phyloP scores from a whole-genome alignment of 768 basidiomycete species.

The Suillus cothurnatus region DNA sequence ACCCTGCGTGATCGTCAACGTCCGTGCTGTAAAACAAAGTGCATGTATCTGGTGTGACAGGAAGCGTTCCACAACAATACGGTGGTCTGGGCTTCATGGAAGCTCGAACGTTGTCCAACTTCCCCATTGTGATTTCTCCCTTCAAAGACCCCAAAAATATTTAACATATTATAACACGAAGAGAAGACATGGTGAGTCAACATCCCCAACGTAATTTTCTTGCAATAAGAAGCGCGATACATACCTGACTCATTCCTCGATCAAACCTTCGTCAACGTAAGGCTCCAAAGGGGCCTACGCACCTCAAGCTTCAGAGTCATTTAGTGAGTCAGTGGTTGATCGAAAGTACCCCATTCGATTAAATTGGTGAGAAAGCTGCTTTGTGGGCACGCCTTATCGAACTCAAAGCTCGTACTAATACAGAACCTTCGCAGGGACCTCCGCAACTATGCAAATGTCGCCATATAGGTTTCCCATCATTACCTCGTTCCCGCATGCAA shows the following conservation, averaged over 20 bases:
- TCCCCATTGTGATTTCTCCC: neutral
- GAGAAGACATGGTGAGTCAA: conserved; percentile 3
- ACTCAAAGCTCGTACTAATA: neutral
- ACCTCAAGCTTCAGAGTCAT: neutral
- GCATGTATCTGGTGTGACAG: neutral
- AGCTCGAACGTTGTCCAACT: conserved; percentile 7
- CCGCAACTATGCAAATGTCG: conserved; percentile 17
- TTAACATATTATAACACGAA: neutral
- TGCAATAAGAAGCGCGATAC: neutral
- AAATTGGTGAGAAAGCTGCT: neutral
- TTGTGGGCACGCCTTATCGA: neutral
- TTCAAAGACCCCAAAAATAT: neutral
- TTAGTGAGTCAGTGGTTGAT: neutral
- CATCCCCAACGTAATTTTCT: neutral
- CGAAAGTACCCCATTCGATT: neutral
- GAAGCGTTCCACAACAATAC: conserved; percentile 2
- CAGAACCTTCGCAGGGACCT: neutral
- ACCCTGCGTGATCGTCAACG: neutral
- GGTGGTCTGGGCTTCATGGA: conserved; percentile 7
- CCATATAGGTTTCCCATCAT: conserved; percentile 20
- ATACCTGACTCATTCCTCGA: neutral
- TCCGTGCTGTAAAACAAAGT: neutral
- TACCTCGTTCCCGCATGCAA: conserved; percentile 23
- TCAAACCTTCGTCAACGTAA: conserved; percentile 2
- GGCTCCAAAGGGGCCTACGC: neutral